These are phyloP conservation scores for Myxozyma sirexii DNA, from an alignment of 805 yeast species.

Conservation along the genomic window DNA sequence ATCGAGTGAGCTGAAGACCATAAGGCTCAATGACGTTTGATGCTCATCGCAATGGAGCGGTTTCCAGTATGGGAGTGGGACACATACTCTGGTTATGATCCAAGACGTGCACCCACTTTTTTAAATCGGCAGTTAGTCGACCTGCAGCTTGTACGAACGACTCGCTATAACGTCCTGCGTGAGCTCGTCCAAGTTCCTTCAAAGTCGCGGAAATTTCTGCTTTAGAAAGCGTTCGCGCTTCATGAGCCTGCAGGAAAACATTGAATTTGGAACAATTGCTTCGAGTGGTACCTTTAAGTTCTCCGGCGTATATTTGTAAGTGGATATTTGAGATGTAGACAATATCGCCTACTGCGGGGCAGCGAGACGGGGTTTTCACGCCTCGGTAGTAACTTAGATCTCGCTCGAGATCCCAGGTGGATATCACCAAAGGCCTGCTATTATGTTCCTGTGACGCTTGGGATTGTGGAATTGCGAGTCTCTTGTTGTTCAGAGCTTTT, in stretches of 20 bases:
- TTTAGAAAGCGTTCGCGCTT: not conserved
- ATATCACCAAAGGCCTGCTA: constrained; percentile 5
- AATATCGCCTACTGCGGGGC: constrained; percentile 9
- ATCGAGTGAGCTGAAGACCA: too few relatives aligned
- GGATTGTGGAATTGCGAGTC: too few relatives aligned
- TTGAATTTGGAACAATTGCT: not conserved
- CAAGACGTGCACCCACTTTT: constrained; percentile 14
- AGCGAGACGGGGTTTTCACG: not conserved
- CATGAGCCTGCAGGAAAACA: not conserved
- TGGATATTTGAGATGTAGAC: constrained; percentile 9
- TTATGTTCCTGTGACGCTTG: not conserved
- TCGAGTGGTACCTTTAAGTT: constrained; percentile 8
- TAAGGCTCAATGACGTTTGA: too few relatives aligned
- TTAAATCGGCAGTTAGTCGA: constrained; percentile 1
- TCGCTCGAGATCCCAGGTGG: constrained; percentile 9
- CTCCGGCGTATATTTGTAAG: not conserved
- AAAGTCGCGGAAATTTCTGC: not conserved
- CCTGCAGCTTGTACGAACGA: not conserved
- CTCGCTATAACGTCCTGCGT: not conserved
- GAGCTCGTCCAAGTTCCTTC: not conserved
- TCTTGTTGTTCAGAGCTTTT: not conserved
- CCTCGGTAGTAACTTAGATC: not conserved
- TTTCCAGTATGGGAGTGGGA: not conserved
- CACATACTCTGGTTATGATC: constrained; percentile 12
- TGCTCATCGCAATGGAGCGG: not conserved